phyloP scores from a whole-genome alignment of 2,329 filamentous ascomycete genomes.

The Teratosphaeria destructans region DNA sequence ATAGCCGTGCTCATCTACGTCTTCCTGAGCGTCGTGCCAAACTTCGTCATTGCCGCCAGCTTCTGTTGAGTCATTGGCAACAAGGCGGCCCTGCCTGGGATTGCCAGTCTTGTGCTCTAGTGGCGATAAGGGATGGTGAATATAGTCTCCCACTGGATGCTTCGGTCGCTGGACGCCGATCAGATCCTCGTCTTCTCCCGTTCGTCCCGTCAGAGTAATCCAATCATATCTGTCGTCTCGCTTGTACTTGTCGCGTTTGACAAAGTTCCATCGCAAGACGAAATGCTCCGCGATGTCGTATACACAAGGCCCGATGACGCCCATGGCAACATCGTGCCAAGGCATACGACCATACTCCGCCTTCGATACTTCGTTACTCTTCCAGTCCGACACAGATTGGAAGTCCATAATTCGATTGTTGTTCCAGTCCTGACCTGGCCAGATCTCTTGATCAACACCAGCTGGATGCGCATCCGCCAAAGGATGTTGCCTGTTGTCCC shows the following conservation, averaged over 20 bases:
- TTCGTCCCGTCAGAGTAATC: slow-evolving; percentile 67
- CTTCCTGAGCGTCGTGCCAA: slow-evolving; percentile 19
- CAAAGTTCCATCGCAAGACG: slow-evolving; percentile 87
- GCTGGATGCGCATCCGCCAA: slow-evolving; percentile 81
- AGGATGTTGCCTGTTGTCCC: slow-evolving; percentile 79
- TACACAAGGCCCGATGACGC: slow-evolving; percentile 75
- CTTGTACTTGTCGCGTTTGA: slow-evolving; percentile 97
- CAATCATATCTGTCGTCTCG: slow-evolving; percentile 74
- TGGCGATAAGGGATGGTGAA: slow-evolving; percentile 66
- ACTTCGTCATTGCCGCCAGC: slow-evolving; percentile 4
- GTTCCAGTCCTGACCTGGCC: slow-evolving; percentile 95
- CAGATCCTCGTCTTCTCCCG: slow-evolving; percentile 71
- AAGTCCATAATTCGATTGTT: slow-evolving; percentile 97
- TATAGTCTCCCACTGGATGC: slow-evolving; percentile 79
- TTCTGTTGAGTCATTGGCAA: neutral
- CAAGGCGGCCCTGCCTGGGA: slow-evolving; percentile 28
- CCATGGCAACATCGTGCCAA: slow-evolving; percentile 95
- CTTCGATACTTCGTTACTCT: slow-evolving; percentile 84
- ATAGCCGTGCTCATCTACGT: slow-evolving; percentile 24
- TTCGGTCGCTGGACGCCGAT: slow-evolving; percentile 80
- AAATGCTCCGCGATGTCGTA: slow-evolving; percentile 96
- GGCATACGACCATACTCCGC: slow-evolving; percentile 90
- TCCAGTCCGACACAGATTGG: slow-evolving; percentile 81
- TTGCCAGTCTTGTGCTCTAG: slow-evolving; percentile 52
- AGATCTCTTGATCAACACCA: slow-evolving; percentile 72